These are phyloP conservation scores for Ceratocystis eucalypticola DNA, from an alignment of 2,329 filamentous ascomycete genomes.

Conservation along the genomic window DNA sequence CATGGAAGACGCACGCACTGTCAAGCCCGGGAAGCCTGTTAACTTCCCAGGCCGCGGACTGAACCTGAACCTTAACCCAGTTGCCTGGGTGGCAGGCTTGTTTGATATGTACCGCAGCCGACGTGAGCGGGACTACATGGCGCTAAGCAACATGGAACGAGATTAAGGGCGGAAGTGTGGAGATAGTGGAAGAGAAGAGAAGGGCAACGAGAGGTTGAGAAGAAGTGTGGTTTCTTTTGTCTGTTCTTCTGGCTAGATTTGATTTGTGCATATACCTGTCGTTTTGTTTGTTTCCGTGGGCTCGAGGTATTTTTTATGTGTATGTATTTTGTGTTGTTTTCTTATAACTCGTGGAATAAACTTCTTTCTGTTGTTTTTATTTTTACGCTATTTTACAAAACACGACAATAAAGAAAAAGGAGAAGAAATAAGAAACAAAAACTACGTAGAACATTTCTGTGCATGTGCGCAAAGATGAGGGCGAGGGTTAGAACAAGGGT, in stretches of 20 bases:
- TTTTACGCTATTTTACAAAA: neutral
- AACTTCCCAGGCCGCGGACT: conserved; percentile 30
- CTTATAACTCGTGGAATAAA: neutral
- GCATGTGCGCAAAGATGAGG: neutral
- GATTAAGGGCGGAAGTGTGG: conserved; percentile 13
- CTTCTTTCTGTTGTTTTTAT: neutral
- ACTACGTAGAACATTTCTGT: neutral
- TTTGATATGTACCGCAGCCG: neutral
- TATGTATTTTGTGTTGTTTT: neutral
- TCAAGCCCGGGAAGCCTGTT: conserved; percentile 35
- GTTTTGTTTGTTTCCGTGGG: neutral
- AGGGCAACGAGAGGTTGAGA: neutral
- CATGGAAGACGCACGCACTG: conserved; percentile 62
- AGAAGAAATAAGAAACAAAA: neutral
- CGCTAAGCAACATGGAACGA: conserved; percentile 39
- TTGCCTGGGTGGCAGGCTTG: conserved; percentile 10
- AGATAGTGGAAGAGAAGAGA: too few relatives aligned
- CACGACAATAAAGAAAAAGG: too few relatives aligned
- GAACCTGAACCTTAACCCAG: neutral
- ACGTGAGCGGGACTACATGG: conserved; percentile 39
- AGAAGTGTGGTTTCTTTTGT: neutral
- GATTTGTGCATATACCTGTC: neutral
- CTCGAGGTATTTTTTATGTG: neutral
- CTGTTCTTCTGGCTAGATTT: neutral
- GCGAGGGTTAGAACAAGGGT: neutral